Conservation (phyloP, 2,329 filamentous ascomycete genomes). For the Aspergillus piperis region DNA sequence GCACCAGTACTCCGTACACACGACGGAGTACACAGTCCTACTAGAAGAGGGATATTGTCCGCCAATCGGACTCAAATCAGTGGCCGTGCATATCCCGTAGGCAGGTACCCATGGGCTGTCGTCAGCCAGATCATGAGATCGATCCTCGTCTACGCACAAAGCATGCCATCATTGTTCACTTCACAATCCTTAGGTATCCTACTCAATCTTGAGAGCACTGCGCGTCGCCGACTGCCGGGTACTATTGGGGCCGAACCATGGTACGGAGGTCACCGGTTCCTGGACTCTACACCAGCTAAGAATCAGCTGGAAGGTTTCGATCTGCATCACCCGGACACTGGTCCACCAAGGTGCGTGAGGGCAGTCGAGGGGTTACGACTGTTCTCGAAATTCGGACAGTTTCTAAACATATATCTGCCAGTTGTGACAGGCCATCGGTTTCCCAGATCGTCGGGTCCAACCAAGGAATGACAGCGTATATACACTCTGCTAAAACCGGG, state of each 20-base stretch:
- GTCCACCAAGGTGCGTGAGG: no score
- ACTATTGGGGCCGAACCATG: not conserved
- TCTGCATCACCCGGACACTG: not conserved
- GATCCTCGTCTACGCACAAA: not conserved
- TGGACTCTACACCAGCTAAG: not conserved
- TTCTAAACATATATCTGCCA: not conserved
- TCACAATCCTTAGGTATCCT: not conserved
- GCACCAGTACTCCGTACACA: no score
- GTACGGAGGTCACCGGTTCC: not conserved
- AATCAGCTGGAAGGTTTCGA: not conserved
- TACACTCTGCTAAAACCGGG: not conserved
- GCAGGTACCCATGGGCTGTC: not conserved
- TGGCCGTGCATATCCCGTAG: not conserved
- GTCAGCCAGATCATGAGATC: not conserved
- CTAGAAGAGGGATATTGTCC: no score
- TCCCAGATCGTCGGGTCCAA: not conserved
- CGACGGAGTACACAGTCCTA: no score
- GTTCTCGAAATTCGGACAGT: conserved; percentile 1
- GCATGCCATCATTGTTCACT: not conserved
- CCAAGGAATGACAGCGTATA: conserved; percentile 6
- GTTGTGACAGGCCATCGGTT: not conserved
- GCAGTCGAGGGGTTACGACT: no score
- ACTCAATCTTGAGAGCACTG: not conserved
- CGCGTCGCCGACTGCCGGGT: not conserved
- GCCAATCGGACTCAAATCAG: not conserved